phyloP scores from a whole-genome alignment of 768 basidiomycete genomes.

The Termitomyces sp. region DNA sequence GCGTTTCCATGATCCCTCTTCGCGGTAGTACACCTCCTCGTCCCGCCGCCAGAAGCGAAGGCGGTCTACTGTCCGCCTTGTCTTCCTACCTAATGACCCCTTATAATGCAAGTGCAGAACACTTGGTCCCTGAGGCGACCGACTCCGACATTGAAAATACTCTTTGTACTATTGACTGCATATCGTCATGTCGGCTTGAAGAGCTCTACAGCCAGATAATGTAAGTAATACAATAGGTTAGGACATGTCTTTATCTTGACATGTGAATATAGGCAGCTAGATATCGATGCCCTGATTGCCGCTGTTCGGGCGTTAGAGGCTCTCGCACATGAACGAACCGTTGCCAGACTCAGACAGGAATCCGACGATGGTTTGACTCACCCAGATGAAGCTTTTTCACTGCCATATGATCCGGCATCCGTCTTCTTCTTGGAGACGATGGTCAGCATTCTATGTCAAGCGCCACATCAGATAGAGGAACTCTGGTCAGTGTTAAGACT shows the following conservation, averaged over 20 bases:
- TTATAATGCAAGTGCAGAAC: slow-evolving; percentile 73
- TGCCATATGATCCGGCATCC: slow-evolving; percentile 94
- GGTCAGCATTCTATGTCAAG: slow-evolving; percentile 82
- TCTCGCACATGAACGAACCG: slow-evolving; percentile 85
- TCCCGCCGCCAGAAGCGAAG: slow-evolving; percentile 65
- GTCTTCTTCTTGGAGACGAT: slow-evolving; percentile 94
- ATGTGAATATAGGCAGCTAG: slow-evolving; percentile 55
- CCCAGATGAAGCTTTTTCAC: slow-evolving; percentile 42
- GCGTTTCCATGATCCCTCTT: slow-evolving; percentile 87
- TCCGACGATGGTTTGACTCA: slow-evolving; percentile 51
- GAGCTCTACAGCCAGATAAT: slow-evolving; percentile 92
- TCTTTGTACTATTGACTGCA: slow-evolving; percentile 91
- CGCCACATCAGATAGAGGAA: slow-evolving; percentile 77
- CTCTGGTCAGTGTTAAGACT: slow-evolving; percentile 62
- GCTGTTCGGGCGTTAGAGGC: slow-evolving; percentile 85
- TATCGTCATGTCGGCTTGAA: slow-evolving; percentile 89
- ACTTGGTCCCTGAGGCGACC: slow-evolving; percentile 80
- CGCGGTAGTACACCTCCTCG: slow-evolving; percentile 68
- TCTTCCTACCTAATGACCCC: slow-evolving; percentile 98
- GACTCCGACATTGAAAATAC: slow-evolving; percentile 93
- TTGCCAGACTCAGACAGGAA: slow-evolving; percentile 70
- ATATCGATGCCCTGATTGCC: slow-evolving; percentile 75
- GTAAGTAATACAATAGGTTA: slow-evolving; percentile 41
- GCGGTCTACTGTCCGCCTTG: slow-evolving; percentile 89
- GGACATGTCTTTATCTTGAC: not conserved